These are phyloP conservation scores for Solanum bulbocastanum DNA, from an alignment of 257 asterid species.

Conservation along the genomic window DNA sequence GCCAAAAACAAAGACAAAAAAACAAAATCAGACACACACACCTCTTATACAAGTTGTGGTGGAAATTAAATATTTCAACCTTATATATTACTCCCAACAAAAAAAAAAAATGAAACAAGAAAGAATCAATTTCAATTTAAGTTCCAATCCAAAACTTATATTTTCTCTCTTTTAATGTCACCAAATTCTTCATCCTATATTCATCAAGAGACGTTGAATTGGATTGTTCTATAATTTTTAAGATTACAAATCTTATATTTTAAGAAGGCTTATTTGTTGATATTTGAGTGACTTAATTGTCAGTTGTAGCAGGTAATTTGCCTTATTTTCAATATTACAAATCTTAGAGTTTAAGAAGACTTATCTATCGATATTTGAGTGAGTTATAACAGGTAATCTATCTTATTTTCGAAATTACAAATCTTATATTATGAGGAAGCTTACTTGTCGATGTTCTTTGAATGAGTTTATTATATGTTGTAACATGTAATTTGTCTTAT, in stretches of 20 bases:
- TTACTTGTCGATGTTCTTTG: too few species aligned
- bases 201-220: neutral
- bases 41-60: conserved; percentile 43
- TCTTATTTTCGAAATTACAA: too few species aligned
- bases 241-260: neutral
- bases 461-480: neutral
- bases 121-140: neutral
- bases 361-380: neutral
- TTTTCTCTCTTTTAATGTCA: neutral
- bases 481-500: neutral
- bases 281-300: too few species aligned
- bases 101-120: neutral
- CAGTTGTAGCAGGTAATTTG: too few species aligned
- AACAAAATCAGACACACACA: conserved; percentile 17
- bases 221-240: neutral
- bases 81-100: neutral
- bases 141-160: neutral
- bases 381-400: neutral
- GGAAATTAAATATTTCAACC: conserved; percentile 15
- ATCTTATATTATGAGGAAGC: too few species aligned
- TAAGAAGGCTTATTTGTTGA: too few species aligned
- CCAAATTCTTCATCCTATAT: neutral
- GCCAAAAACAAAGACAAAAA: conserved; percentile 31
- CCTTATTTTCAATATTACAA: neutral
- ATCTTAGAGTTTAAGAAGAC: neutral